Conservation (phyloP, 1,284 basidiomycete genomes). For the Pyrrhoderma noxium region DNA sequence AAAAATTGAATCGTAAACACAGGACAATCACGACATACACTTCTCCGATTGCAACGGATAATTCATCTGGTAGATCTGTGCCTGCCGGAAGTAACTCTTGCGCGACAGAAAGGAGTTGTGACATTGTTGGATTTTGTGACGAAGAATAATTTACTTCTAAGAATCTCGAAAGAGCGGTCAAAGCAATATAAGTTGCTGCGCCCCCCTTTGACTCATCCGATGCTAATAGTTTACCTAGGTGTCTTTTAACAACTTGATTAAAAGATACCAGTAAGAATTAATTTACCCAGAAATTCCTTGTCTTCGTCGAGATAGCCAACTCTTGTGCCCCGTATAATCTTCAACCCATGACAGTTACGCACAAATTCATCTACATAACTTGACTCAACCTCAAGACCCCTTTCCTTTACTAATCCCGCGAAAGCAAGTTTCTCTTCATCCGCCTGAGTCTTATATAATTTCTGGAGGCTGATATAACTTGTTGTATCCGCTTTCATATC, state of each 20-base stretch:
- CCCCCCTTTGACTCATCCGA: slow-evolving; percentile 35
- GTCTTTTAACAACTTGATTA: background rate
- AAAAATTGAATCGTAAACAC: background rate
- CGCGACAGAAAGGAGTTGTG: slow-evolving; percentile 29
- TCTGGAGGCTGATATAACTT: slow-evolving; percentile 76
- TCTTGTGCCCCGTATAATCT: slow-evolving; percentile 66
- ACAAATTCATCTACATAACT: slow-evolving; percentile 76
- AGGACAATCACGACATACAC: slow-evolving; percentile 47
- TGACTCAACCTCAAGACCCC: slow-evolving; percentile 27
- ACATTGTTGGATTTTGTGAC: slow-evolving; percentile 28
- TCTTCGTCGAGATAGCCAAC: slow-evolving; percentile 56
- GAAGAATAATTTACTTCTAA: slow-evolving; percentile 23
- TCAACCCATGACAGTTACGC: slow-evolving; percentile 83
- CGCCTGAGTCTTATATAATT: slow-evolving; percentile 66
- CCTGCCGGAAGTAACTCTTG: slow-evolving; percentile 25
- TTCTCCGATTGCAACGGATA: slow-evolving; percentile 67
- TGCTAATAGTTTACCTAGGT: background rate
- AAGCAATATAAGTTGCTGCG: slow-evolving; percentile 55
- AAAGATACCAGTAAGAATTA: background rate
- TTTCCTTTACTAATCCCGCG: slow-evolving; percentile 29
- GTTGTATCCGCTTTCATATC: slow-evolving; percentile 94
- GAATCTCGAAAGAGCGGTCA: slow-evolving; percentile 48
- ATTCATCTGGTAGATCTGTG: slow-evolving; percentile 49
- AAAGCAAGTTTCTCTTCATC: slow-evolving; percentile 60
- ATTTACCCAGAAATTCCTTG: slow-evolving; percentile 47